Conservation (phyloP, 106 monocot species). For the Acanthochlamys bracteata region DNA sequence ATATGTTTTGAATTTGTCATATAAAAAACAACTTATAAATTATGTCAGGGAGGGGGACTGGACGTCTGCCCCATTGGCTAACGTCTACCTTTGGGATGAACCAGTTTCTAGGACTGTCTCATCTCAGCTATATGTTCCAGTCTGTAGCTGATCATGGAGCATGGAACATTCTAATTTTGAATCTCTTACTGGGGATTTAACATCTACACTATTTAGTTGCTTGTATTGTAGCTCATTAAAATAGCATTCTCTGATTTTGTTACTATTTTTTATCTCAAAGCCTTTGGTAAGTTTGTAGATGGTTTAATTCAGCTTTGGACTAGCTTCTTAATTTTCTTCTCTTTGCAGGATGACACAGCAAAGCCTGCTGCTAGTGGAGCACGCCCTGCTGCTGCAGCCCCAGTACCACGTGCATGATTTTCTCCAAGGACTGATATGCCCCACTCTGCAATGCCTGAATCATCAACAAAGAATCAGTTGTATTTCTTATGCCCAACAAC, state of each 20-base stretch:
- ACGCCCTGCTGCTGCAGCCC: not conserved
- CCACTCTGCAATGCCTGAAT: not conserved
- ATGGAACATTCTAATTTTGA: not conserved
- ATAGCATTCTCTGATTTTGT: not conserved
- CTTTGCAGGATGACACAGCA: not conserved
- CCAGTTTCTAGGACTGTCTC: not conserved
- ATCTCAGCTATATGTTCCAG: not conserved
- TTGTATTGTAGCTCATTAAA: not conserved
- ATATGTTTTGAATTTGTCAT: not conserved
- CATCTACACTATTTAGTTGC: not conserved
- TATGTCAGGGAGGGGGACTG: not conserved
- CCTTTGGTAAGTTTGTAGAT: not conserved
- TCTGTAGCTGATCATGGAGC: not conserved
- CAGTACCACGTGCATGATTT: not conserved
- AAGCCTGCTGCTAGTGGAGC: not conserved
- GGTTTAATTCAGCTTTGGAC: not conserved
- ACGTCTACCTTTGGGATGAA: not conserved
- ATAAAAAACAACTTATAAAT: too few relatives aligned
- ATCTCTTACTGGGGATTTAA: not conserved
- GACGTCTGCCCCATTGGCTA: not conserved
- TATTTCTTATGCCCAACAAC: not conserved
- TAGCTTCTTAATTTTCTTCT: not conserved
- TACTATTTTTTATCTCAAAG: not conserved
- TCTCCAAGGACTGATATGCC: too few relatives aligned
- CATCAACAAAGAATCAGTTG: not conserved